A percentile compares a stretch with the other conserved stretches of the same genome.
Conservation (phyloP, 371 early-diverging fungal genomes). For the Dinochytrium kinnereticum region DNA sequence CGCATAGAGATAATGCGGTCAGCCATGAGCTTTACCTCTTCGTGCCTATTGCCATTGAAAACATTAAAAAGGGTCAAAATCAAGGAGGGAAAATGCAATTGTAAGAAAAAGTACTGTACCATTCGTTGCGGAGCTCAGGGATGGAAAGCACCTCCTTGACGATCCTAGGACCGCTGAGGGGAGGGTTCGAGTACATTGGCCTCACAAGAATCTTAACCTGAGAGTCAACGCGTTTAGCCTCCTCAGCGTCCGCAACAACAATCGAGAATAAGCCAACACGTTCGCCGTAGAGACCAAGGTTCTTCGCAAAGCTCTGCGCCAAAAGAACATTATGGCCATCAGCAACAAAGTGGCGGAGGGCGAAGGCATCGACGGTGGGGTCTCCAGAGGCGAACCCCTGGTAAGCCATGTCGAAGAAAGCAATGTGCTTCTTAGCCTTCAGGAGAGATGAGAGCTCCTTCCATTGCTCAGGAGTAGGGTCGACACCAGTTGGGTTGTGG, state of each 20-base stretch:
- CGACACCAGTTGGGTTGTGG: conserved; percentile 99
- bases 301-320: conserved; percentile 97
- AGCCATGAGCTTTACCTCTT: conserved; percentile 96
- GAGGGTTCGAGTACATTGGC: conserved; percentile 98
- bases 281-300: conserved; percentile 99
- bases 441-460: conserved; percentile 79
- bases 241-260: conserved; percentile 77
- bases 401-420: conserved; percentile 99
- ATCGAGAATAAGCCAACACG: conserved; percentile 96
- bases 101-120: conserved; percentile 57
- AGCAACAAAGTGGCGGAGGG: conserved; percentile 89
- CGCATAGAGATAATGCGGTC: conserved; percentile 97
- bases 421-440: conserved; percentile 83
- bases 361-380: conserved; percentile 89
- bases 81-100: neutral
- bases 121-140: conserved; percentile 79
- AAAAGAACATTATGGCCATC: conserved; percentile 84
- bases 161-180: conserved; percentile 92
- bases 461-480: conserved; percentile 95
- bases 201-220: conserved; percentile 96
- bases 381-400: conserved; percentile 98
- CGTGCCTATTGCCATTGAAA: conserved; percentile 51
- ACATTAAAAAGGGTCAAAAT: neutral
- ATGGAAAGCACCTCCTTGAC: conserved; percentile 86
- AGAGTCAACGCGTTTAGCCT: conserved; percentile 84